Conservation (phyloP, 805 yeast genomes). For the Candida morakotiae region DNA sequence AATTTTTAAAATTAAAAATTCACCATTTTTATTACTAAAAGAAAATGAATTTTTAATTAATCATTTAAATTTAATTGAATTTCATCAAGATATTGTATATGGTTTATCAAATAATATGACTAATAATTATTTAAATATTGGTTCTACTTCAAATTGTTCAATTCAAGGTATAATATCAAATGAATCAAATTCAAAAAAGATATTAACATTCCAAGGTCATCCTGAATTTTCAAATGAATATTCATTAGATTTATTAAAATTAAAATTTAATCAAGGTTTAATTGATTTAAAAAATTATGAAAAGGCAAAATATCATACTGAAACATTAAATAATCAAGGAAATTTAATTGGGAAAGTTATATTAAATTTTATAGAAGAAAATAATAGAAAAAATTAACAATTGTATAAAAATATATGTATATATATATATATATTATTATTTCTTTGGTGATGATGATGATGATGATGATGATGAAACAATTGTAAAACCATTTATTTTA, state of each 20-base stretch:
- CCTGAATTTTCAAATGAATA: constrained; percentile 64
- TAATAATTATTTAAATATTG: constrained; percentile 37
- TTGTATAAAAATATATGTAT: too few relatives aligned
- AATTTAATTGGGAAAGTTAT: constrained; percentile 31
- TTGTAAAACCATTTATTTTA: constrained; percentile 35
- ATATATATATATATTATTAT: too few relatives aligned
- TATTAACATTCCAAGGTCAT: constrained; percentile 83
- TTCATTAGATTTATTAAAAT: constrained; percentile 21
- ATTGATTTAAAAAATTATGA: constrained; percentile 25
- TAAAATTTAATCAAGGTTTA: constrained; percentile 12
- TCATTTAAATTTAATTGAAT: constrained; percentile 32
- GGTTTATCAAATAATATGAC: constrained; percentile 35
- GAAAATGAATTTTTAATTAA: constrained; percentile 36
- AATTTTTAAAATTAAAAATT: constrained; percentile 18
- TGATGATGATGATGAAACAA: constrained; percentile 36
- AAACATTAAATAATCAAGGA: constrained; percentile 38
- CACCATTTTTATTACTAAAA: constrained; percentile 25
- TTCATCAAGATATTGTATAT: constrained; percentile 38
- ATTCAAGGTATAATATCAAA: constrained; percentile 61
- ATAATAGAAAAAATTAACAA: too few relatives aligned
- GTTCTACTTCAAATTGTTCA: constrained; percentile 51
- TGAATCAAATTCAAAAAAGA: constrained; percentile 35
- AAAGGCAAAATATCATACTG: constrained; percentile 24
- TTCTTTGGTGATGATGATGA: too few relatives aligned
- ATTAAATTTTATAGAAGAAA: constrained; percentile 8